Base-by-base conservation (phyloP, 495 filamentous ascomycete genomes). In the Peziza echinospora region DNA sequence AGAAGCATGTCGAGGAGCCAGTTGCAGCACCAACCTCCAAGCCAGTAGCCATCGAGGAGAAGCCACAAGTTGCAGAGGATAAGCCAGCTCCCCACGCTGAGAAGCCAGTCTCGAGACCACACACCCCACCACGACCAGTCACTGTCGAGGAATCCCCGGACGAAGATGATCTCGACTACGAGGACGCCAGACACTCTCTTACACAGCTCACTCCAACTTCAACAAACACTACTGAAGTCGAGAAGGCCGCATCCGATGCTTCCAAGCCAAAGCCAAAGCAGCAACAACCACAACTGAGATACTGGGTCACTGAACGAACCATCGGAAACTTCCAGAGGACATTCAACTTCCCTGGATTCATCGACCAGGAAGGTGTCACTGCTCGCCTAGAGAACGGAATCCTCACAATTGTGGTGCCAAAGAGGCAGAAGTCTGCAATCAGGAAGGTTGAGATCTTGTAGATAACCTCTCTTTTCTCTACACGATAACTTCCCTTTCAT, bases 301-400 rank as follows among this genome's bases (percentile, higher is more conserved):
- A 77, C 67, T 89, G 82, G 84, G 69, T 80, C 37, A 70, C 70
- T 21, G 87, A 94, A 67, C 78, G 86, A 51, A 73, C 69, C 5
- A 65, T 84, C 49, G 87, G 87, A 53, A 70, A 81, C 47, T 96
- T 93, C 68, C 67, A 73, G 30, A 73, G 86, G 44, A 69, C 68
- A 23, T 93, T 94, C 68, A 72, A 58, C 48, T 93, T 96, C 69
- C 74, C 83, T 0, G 62, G 62, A 7, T 71, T 72, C 7, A 71
- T 96, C 28, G 77, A 93, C 58, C 76, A 84, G 53, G 80, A 93
- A 25, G 63, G 52, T 22, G 85, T 93, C 45, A 78, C 67, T 52
- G 87, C 87, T 7, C 75, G 62, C 43, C 57, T 89, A 55, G 80
- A 76, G 65, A 74, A 91, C 59, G 83, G 83, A 7, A 71, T 91